phyloP scores from a whole-genome alignment of 2,329 filamentous ascomycete species.

The Talaromyces funiculosus region DNA sequence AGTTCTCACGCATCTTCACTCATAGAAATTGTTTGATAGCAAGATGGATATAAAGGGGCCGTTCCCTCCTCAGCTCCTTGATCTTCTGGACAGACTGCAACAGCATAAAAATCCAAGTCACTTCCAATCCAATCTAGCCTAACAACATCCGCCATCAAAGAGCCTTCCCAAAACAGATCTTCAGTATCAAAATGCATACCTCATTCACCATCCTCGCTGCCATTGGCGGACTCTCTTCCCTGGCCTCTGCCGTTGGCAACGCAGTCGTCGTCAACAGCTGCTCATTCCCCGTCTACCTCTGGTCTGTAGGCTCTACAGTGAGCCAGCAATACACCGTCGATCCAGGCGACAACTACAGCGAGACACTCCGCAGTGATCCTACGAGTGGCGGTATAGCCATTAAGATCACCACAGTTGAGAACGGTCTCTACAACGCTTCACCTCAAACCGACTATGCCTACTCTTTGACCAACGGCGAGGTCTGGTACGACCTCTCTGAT shows the following conservation, averaged over 20 bases:
- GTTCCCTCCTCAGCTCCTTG: background rate
- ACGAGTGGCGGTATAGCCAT: slow-evolving; percentile 38
- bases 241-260: slow-evolving; percentile 31
- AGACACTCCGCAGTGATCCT: slow-evolving; percentile 31
- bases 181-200: slow-evolving; percentile 28
- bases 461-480: slow-evolving; percentile 30
- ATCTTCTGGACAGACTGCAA: background rate
- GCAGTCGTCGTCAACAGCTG: slow-evolving; percentile 39
- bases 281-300: slow-evolving; percentile 32
- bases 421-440: slow-evolving; percentile 33
- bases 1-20: background rate
- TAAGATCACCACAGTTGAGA: slow-evolving; percentile 34
- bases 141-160: too few relatives aligned
- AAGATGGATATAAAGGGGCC: background rate
- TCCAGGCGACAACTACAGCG: slow-evolving; percentile 29
- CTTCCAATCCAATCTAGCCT: background rate
- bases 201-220: slow-evolving; percentile 24
- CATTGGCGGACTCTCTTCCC: slow-evolving; percentile 28
- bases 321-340: slow-evolving; percentile 27
- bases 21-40: background rate
- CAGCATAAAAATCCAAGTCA: background rate
- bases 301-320: slow-evolving; percentile 33
- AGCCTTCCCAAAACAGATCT: background rate
- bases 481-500: slow-evolving; percentile 41
- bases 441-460: slow-evolving; percentile 39